phyloP scores from a whole-genome alignment of 495 filamentous ascomycete species.

The Bryoglossum gracile region DNA sequence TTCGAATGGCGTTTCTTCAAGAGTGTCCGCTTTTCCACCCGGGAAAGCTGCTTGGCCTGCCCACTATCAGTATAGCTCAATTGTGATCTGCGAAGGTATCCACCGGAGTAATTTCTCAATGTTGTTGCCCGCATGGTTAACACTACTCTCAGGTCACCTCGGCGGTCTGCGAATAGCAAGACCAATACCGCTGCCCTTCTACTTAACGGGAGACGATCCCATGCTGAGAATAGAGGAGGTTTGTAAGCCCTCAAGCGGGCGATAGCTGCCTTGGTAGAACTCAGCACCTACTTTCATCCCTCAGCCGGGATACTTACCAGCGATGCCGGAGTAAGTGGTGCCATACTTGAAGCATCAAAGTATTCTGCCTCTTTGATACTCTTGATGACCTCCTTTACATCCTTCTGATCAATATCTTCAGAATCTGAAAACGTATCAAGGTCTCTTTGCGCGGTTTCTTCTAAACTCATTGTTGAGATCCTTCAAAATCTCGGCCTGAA shows the following conservation, averaged over 20 bases:
- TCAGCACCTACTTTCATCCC: conserved; percentile 24
- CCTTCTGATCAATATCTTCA: conserved; percentile 15
- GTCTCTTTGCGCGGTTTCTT: not conserved
- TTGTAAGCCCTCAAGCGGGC: conserved; percentile 66
- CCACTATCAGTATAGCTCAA: conserved; percentile 5
- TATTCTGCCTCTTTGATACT: conserved; percentile 21
- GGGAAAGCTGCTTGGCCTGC: conserved; percentile 79
- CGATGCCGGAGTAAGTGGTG: conserved; percentile 47
- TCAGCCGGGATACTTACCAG: conserved; percentile 36
- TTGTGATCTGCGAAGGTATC: not conserved
- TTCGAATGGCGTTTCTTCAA: conserved; percentile 47
- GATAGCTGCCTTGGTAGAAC: conserved; percentile 57
- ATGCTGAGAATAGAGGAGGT: conserved; percentile 46
- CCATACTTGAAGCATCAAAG: conserved; percentile 44
- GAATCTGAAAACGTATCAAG: not conserved
- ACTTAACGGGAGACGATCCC: conserved; percentile 55
- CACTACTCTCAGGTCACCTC: conserved; percentile 72
- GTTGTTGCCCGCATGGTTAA: conserved; percentile 78
- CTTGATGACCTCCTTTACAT: conserved; percentile 15
- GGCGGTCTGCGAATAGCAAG: conserved; percentile 72
- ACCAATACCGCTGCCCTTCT: conserved; percentile 77
- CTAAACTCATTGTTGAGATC: not conserved
- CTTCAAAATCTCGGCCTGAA: too few relatives aligned
- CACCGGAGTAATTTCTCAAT: conserved; percentile 48
- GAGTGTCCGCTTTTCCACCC: conserved; percentile 56